Conservation (phyloP, 371 early-diverging fungal genomes). For the Mortierella sp. region DNA sequence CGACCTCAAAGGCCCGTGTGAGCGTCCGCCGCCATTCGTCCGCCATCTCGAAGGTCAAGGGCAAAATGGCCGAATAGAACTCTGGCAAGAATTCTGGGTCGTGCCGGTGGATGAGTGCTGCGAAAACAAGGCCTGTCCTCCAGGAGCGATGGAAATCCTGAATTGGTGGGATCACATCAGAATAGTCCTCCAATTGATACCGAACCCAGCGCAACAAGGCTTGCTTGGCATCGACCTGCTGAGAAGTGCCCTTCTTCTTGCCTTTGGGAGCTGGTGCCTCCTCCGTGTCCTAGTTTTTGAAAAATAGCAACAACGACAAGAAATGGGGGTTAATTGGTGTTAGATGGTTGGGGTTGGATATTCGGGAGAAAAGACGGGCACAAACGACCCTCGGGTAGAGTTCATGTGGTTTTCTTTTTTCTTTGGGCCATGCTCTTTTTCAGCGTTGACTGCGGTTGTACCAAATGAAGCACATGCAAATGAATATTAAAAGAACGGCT, state of each 20-base stretch:
- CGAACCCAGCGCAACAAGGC: slow-evolving; percentile 74
- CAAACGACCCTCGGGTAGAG: neutral
- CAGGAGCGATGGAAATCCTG: slow-evolving; percentile 74
- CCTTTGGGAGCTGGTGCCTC: slow-evolving; percentile 21
- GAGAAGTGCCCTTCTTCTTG: slow-evolving; percentile 56
- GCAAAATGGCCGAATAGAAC: slow-evolving; percentile 58
- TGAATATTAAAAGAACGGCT: slow-evolving; percentile 4
- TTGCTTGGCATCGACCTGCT: slow-evolving; percentile 62
- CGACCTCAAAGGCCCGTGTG: slow-evolving; percentile 65
- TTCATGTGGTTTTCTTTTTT: slow-evolving; percentile 35
- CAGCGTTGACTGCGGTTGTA: slow-evolving; percentile 2
- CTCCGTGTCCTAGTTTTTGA: slow-evolving; percentile 23
- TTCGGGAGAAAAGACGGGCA: too few relatives aligned
- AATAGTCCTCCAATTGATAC: slow-evolving; percentile 69
- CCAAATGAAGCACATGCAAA: slow-evolving; percentile 22
- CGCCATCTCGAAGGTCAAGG: slow-evolving; percentile 36
- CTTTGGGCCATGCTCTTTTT: slow-evolving; percentile 2
- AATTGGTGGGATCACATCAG: slow-evolving; percentile 68
- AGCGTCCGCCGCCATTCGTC: slow-evolving; percentile 61
- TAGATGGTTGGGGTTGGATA: neutral
- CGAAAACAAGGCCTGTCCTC: slow-evolving; percentile 76
- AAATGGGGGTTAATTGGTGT: neutral
- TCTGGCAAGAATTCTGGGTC: slow-evolving; percentile 71
- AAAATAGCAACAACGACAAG: neutral
- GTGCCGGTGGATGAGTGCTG: slow-evolving; percentile 75